Evolutionary conservation across 768 basidiomycete genomes (phyloP).

Genomic region (Tulasnella sp.): DNA sequence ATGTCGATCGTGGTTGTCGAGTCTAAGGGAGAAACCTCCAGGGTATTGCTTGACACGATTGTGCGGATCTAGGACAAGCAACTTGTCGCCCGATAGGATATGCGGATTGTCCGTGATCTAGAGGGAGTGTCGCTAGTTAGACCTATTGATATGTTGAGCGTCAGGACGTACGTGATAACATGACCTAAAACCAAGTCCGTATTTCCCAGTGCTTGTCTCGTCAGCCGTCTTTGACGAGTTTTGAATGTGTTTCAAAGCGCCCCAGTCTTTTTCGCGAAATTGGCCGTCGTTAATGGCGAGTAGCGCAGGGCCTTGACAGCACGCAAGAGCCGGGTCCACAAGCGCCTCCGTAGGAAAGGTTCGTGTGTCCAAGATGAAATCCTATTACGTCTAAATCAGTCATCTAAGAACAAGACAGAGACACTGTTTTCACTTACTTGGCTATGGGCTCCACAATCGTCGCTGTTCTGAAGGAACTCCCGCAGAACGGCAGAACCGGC

Average conservation of each 20-base stretch:
- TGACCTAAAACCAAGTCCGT: neutral
- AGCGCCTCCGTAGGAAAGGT: neutral
- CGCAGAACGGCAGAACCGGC: neutral
- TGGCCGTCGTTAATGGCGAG: neutral
- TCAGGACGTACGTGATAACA: neutral
- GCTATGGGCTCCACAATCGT: neutral
- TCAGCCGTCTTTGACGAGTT: slow-evolving; percentile 4
- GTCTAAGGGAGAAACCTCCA: neutral
- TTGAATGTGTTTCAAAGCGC: neutral
- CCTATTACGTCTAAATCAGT: too few relatives aligned
- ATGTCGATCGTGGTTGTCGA: neutral
- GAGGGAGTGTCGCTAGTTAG: neutral
- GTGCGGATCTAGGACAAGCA: slow-evolving; percentile 6
- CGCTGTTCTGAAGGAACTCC: neutral
- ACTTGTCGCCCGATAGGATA: neutral
- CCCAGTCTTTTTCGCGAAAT: neutral
- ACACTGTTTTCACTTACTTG: neutral
- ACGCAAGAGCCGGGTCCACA: neutral
- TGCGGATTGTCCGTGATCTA: slow-evolving; percentile 7
- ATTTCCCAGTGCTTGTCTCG: slow-evolving; percentile 1
- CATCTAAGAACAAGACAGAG: too few relatives aligned
- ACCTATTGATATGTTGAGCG: neutral
- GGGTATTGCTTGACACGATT: neutral
- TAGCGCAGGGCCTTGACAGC: slow-evolving; percentile 4
- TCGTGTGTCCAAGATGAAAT: neutral